These are phyloP conservation scores for Mortierella sp. DNA, from an alignment of 371 early-diverging fungal species.

Conservation along the genomic window DNA sequence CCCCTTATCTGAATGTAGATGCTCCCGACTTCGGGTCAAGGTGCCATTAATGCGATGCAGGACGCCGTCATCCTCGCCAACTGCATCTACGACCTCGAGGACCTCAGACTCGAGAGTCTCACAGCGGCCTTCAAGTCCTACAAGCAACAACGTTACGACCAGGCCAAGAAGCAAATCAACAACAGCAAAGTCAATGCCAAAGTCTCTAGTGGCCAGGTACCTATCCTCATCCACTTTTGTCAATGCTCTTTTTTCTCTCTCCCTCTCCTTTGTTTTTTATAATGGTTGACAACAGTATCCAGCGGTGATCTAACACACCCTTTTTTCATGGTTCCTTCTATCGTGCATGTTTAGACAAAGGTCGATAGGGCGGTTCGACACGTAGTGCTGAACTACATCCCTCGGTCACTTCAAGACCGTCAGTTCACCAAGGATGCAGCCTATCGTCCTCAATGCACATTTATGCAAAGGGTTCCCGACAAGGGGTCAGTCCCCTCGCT, in stretches of 20 bases:
- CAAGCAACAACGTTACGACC: conserved; percentile 3
- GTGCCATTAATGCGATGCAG: conserved; percentile 18
- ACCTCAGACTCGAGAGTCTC: not conserved
- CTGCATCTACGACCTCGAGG: not conserved
- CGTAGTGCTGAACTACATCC: not conserved
- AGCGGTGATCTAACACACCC: too few species aligned
- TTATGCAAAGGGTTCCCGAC: conserved; percentile 5
- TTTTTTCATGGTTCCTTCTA: not conserved
- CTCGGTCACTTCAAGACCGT: not conserved
- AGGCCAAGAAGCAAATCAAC: conserved; percentile 5
- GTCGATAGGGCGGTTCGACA: not conserved
- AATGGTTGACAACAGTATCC: too few species aligned
- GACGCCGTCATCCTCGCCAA: conserved; percentile 12
- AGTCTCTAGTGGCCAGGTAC: conserved; percentile 1
- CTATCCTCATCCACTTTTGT: not conserved
- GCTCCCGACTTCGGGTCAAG: conserved; percentile 11
- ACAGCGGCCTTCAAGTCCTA: conserved; percentile 10
- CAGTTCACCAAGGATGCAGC: conserved; percentile 3
- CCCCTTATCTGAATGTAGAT: not conserved
- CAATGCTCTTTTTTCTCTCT: not conserved
- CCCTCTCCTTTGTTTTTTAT: too few species aligned
- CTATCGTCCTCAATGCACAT: conserved; percentile 14
- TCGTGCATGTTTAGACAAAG: not conserved
- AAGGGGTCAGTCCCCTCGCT: not conserved
- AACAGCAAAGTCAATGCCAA: conserved; percentile 10